Evolutionary conservation across 1,284 basidiomycete species (phyloP), one percentile per base, ranked within the genome.

Genomic region (Cryptococcus sp.): DNA sequence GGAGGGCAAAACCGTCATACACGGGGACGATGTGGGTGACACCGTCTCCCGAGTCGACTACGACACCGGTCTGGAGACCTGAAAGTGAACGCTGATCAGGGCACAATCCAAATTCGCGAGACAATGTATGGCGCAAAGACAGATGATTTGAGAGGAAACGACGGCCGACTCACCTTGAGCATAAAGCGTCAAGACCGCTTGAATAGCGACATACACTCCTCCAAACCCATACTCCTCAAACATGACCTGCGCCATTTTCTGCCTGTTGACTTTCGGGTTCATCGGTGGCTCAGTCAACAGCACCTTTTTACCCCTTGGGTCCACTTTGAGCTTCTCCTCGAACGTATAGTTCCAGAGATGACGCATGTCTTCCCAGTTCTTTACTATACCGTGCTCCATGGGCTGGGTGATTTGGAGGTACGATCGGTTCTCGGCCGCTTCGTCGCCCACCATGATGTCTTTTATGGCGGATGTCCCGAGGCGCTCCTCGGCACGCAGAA

Each of bases 311-410:
- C 93, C 96, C 48, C 83, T 82, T 23, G 94, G 88, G 74, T 97
- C 89, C 66, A 98, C 84, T 68, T 86, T 84, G 60, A 99, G 85
- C 81, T 99, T 99, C 80, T 97, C 91, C 74, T 92, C 84, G 78
- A 99, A 99, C 2, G 95, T 99, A 78, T 99, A 98, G 80, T 99
- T 88, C 96, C 95, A 99, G 15, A 99, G 83, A 71, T 93, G 86
- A 73, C 89, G 88, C 96, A 99, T 99, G 80, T 99, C 96, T 72
- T 93, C 91, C 93, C 95, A 99, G 81, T 99, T 96, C 72, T 90
- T 89, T 55, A 99, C 88, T 78, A 99, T 96, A 57, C 96, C 96
- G 80, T 99, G 96, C 78, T 99, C 96, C 91, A 99, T 94, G 3
- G 96, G 95, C 72, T 99, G 95, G 1, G 92, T 90, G 55, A 99